Conservation (phyloP, 192 early-diverging fungal species). For the Coemansia sp. region DNA sequence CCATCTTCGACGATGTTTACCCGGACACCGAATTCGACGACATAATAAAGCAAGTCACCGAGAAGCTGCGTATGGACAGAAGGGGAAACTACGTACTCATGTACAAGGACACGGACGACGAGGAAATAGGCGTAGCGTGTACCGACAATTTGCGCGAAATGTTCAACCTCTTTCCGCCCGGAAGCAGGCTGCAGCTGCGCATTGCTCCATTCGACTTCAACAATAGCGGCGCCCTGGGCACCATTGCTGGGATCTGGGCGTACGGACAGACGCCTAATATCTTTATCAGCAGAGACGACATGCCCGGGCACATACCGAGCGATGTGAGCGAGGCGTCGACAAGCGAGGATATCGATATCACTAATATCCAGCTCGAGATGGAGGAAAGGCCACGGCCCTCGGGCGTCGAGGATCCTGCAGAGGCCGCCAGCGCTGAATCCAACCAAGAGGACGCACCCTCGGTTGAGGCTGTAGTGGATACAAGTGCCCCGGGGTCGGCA, state of each 20-base stretch:
- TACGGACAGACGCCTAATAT: conserved; percentile 44
- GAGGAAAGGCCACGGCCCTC: conserved; percentile 15
- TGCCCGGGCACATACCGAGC: neutral
- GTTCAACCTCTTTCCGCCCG: conserved; percentile 50
- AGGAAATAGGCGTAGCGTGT: conserved; percentile 56
- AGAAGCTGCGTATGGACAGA: conserved; percentile 42
- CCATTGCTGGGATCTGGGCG: conserved; percentile 43
- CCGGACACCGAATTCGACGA: conserved; percentile 40
- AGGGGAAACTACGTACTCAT: conserved; percentile 29
- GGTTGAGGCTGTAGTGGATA: conserved; percentile 3
- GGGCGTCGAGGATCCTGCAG: conserved; percentile 37
- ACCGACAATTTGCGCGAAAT: conserved; percentile 52
- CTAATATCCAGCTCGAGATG: conserved; percentile 37
- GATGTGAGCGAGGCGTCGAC: conserved; percentile 20
- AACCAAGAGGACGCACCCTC: no score
- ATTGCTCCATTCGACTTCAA: conserved; percentile 47
- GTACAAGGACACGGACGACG: conserved; percentile 48
- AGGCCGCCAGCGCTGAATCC: conserved; percentile 17
- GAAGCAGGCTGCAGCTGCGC: conserved; percentile 37
- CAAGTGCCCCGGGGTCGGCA: conserved; percentile 7
- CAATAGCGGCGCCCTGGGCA: conserved; percentile 44
- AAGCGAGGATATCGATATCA: conserved; percentile 13
- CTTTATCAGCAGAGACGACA: conserved; percentile 18
- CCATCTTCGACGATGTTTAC: conserved; percentile 47
- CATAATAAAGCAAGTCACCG: conserved; percentile 31